phyloP scores from a whole-genome alignment of 345 rosid genomes.

The Bruguiera parviflora region DNA sequence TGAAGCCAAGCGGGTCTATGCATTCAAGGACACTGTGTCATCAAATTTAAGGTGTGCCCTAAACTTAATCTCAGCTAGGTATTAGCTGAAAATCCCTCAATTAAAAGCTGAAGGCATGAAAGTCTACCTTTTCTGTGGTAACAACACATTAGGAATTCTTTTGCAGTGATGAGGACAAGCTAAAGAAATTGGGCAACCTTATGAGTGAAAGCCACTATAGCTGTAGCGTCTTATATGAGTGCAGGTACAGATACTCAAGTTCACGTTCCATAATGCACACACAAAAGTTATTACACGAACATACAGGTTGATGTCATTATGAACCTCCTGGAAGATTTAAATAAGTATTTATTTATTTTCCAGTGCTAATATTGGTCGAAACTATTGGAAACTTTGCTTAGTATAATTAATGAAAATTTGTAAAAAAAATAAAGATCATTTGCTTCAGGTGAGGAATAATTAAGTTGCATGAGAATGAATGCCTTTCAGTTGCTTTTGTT shows the following conservation, averaged over 20 bases:
- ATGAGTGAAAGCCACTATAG: slow-evolving; percentile 95
- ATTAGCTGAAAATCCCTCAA: no score
- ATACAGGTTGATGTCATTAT: not conserved
- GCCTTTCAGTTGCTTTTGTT: no score
- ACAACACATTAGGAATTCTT: slow-evolving; percentile 12
- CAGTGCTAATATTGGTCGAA: no score
- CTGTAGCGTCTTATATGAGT: slow-evolving; percentile 83
- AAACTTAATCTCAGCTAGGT: not conserved
- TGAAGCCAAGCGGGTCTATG: slow-evolving; percentile 81
- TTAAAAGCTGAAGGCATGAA: no score
- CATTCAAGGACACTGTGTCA: slow-evolving; percentile 75
- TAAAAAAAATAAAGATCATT: no score
- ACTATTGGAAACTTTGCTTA: no score
- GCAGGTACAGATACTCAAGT: slow-evolving; percentile 55
- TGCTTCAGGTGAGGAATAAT: no score
- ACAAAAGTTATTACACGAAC: no score
- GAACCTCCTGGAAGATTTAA: not conserved
- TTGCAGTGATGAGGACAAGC: slow-evolving; percentile 80
- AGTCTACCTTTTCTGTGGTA: not conserved
- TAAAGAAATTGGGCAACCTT: slow-evolving; percentile 83
- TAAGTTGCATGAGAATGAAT: no score
- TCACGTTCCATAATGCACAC: not conserved
- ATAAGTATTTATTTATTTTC: not conserved
- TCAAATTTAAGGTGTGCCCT: slow-evolving; percentile 52
- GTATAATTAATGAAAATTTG: no score